Conservation (phyloP, 208 protist genomes). For the Histomonas meleagridis region DNA sequence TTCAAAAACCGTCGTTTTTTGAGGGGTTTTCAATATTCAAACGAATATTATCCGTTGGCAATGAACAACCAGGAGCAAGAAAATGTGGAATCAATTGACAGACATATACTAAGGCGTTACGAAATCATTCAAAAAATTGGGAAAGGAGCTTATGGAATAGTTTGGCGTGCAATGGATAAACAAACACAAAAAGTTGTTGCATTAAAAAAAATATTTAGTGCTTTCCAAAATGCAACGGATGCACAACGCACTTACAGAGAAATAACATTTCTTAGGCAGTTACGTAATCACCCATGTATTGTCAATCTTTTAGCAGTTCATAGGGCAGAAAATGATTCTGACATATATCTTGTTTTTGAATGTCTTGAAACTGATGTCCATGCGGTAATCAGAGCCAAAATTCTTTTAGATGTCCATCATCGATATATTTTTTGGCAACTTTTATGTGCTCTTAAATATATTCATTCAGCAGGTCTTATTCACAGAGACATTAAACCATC, state of each 20-base stretch:
- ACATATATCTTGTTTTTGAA: slow-evolving; percentile 67
- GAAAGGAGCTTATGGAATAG: slow-evolving; percentile 59
- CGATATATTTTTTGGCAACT: slow-evolving; percentile 63
- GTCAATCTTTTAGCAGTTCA: slow-evolving; percentile 59
- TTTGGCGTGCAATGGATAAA: slow-evolving; percentile 54
- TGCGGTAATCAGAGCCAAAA: slow-evolving; percentile 60
- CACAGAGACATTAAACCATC: slow-evolving; percentile 84
- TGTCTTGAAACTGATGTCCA: slow-evolving; percentile 64
- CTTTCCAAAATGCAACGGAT: slow-evolving; percentile 62
- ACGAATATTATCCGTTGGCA: too few relatives aligned
- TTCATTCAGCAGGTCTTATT: slow-evolving; percentile 57
- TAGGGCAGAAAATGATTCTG: slow-evolving; percentile 61
- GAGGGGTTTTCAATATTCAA: too few relatives aligned
- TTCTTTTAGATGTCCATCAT: slow-evolving; percentile 60
- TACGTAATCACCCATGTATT: slow-evolving; percentile 59
- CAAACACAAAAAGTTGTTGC: slow-evolving; percentile 51
- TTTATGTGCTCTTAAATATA: slow-evolving; percentile 53
- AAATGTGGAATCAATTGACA: slow-evolving; percentile 50
- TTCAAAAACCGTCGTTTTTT: too few relatives aligned
- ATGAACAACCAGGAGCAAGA: background rate
- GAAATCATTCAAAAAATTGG: slow-evolving; percentile 53
- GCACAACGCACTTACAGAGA: slow-evolving; percentile 63
- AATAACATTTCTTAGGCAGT: slow-evolving; percentile 58
- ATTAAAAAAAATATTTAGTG: slow-evolving; percentile 65
- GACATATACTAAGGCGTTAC: slow-evolving; percentile 55